These are phyloP conservation scores for Penicillium malachiteum DNA, from an alignment of 495 filamentous ascomycete species.

Conservation along the genomic window DNA sequence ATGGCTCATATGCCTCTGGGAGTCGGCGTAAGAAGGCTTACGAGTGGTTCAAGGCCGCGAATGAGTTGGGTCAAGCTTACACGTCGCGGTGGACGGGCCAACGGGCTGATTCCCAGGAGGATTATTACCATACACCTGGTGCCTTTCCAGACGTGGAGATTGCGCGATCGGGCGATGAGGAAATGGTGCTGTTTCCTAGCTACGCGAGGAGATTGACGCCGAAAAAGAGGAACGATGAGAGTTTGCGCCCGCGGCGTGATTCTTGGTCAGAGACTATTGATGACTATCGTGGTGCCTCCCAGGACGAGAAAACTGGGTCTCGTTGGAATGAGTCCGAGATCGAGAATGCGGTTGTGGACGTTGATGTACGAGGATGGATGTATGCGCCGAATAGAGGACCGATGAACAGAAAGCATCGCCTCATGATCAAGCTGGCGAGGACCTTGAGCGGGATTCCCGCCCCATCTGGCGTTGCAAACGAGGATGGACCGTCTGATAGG, in stretches of 20 bases:
- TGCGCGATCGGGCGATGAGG: conserved; percentile 74
- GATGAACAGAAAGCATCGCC: conserved; percentile 82
- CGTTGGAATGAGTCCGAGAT: conserved; percentile 71
- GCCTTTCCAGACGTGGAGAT: conserved; percentile 81
- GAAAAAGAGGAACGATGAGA: conserved; percentile 23
- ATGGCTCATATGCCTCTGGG: conserved; percentile 64
- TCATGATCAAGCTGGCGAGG: conserved; percentile 79
- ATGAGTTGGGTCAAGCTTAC: conserved; percentile 87
- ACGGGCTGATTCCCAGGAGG: conserved; percentile 51
- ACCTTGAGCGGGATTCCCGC: conserved; percentile 81
- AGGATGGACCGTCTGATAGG: conserved; percentile 23
- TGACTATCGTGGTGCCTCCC: conserved; percentile 35
- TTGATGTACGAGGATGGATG: conserved; percentile 94
- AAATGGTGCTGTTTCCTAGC: conserved; percentile 92
- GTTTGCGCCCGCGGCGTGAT: conserved; percentile 20
- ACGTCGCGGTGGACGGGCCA: conserved; percentile 52
- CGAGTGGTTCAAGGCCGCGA: conserved; percentile 83
- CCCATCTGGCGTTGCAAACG: conserved; percentile 40
- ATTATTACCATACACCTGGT: conserved; percentile 64
- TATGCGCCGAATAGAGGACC: conserved; percentile 81
- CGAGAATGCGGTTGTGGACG: conserved; percentile 76
- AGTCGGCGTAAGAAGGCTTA: conserved; percentile 75
- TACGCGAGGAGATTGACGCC: conserved; percentile 68
- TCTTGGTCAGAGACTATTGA: conserved; percentile 37
- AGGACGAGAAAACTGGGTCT: conserved; percentile 34